Evolutionary conservation across 495 filamentous ascomycete genomes (phyloP).

Genomic region (Aspergillus nidulans): DNA sequence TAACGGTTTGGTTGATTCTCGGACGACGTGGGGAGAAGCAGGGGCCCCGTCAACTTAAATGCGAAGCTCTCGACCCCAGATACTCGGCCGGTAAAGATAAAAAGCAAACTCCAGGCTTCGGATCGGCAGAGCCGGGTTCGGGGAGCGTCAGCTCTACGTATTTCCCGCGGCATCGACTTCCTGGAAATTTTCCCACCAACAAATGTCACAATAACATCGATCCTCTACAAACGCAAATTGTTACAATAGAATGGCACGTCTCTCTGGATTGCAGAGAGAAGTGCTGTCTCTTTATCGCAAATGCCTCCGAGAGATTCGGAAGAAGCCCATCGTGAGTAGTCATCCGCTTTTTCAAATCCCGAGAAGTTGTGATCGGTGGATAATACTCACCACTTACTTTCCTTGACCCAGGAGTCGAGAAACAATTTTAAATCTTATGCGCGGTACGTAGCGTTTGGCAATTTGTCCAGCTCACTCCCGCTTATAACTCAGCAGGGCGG

Average conservation of each 20-base stretch:
- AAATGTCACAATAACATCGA: constrained; percentile 3
- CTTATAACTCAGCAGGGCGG: constrained; percentile 44
- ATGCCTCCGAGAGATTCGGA: constrained; percentile 73
- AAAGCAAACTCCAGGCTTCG: constrained; percentile 1
- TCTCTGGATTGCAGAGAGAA: constrained; percentile 88
- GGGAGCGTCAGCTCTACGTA: neutral
- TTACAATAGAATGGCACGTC: constrained; percentile 48
- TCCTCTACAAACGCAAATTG: neutral
- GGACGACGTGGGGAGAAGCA: neutral
- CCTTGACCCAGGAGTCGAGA: constrained; percentile 40
- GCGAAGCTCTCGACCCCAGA: neutral
- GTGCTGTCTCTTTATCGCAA: constrained; percentile 82
- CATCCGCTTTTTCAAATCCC: neutral
- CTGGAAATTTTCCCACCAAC: constrained; percentile 9
- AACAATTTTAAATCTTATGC: constrained; percentile 53
- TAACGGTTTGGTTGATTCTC: neutral
- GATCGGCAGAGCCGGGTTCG: neutral
- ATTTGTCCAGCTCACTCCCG: neutral
- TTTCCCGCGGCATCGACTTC: neutral
- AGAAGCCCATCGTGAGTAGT: constrained; percentile 69
- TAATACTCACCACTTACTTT: constrained; percentile 5
- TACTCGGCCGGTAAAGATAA: constrained; percentile 4
- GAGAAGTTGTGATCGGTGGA: neutral
- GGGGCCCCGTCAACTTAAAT: neutral
- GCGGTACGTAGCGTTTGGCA: constrained; percentile 36